Conservation (phyloP, 345 rosid species). For the Durio zibethinus region DNA sequence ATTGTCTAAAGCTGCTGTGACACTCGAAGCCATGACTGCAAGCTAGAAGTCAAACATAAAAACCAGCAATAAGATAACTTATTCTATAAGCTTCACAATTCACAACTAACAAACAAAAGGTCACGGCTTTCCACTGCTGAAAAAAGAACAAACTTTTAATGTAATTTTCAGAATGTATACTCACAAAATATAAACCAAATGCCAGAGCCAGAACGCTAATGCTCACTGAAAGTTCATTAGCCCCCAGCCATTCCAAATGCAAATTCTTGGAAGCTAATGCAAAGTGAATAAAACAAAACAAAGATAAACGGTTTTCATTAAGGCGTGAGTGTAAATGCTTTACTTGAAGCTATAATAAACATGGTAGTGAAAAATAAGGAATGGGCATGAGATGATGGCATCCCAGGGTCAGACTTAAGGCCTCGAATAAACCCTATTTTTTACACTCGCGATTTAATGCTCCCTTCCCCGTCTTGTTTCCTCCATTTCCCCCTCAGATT, state of each 20-base stretch:
- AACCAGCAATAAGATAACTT: neutral
- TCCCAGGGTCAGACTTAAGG: slow-evolving; percentile 77
- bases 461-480: too few relatives aligned
- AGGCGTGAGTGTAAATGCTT: slow-evolving; percentile 7
- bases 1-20: slow-evolving; percentile 67
- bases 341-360: slow-evolving; percentile 52
- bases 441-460: too few relatives aligned
- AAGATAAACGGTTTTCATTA: neutral
- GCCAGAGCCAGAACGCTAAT: slow-evolving; percentile 41
- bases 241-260: slow-evolving; percentile 45
- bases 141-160: neutral
- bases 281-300: neutral
- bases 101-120: neutral
- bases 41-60: slow-evolving; percentile 21
- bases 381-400: slow-evolving; percentile 97
- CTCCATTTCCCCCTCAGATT: too few relatives aligned
- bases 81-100: neutral
- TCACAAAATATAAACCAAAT: slow-evolving; percentile 57
- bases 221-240: slow-evolving; percentile 33
- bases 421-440: too few relatives aligned
- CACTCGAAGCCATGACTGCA: slow-evolving; percentile 77
- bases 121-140: neutral
- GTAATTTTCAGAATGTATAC: slow-evolving; percentile 14
- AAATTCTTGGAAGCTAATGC: neutral
- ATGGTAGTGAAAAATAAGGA: slow-evolving; percentile 60